A percentile compares a stretch with the other conserved stretches of the same genome.
Evolutionary conservation across 176 grass and related monocot species (phyloP).

Genomic region (Thalia dealbata): DNA sequence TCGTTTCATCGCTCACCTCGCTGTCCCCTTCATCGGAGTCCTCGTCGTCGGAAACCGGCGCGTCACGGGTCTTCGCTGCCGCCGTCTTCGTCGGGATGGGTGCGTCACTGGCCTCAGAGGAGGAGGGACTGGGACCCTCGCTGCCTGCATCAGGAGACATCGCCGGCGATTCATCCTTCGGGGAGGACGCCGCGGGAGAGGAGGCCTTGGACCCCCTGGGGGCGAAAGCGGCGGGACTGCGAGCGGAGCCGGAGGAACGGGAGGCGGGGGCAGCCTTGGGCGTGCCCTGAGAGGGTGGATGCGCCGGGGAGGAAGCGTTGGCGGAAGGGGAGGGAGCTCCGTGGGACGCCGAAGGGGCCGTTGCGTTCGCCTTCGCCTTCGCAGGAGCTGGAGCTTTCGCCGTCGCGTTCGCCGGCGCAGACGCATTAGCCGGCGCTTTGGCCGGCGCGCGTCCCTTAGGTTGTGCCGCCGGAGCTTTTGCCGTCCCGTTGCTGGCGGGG

Average conservation of each 20-base stretch:
- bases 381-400: too few relatives aligned
- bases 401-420: too few relatives aligned
- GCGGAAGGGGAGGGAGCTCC: not conserved
- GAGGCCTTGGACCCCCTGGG: not conserved
- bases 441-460: too few relatives aligned
- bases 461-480: too few relatives aligned
- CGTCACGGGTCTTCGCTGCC: too few relatives aligned
- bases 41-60: too few relatives aligned
- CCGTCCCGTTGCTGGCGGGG: too few relatives aligned
- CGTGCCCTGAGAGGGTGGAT: not conserved
- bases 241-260: not conserved
- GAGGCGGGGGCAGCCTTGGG: not conserved
- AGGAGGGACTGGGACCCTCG: not conserved
- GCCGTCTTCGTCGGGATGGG: too few relatives aligned
- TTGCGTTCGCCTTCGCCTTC: not conserved
- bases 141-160: not conserved
- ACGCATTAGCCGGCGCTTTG: too few relatives aligned
- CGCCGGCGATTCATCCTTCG: not conserved
- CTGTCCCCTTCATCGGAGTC: too few relatives aligned
- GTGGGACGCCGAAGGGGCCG: not conserved
- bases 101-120: too few relatives aligned
- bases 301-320: not conserved
- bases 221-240: not conserved
- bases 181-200: not conserved
- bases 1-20: not conserved